These are phyloP conservation scores for Mrakia hoshinonis DNA, from an alignment of 768 basidiomycete species.

Conservation along the genomic window DNA sequence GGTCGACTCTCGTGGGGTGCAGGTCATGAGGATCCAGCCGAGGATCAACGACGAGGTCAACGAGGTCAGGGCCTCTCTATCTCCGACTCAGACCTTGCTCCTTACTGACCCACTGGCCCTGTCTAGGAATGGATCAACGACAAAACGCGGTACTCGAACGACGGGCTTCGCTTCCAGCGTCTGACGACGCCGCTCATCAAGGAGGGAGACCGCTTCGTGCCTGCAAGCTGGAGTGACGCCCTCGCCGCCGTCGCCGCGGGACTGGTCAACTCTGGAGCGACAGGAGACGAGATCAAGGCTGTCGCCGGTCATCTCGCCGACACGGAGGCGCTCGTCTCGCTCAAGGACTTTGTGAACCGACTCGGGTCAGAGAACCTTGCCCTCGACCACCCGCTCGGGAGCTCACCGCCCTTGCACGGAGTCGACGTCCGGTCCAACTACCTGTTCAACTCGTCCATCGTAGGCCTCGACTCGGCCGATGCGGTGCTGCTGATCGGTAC, in stretches of 20 bases:
- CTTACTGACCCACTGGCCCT: too few relatives aligned
- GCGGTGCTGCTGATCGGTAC: conserved; percentile 88
- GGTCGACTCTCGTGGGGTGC: conserved; percentile 85
- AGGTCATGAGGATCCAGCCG: conserved; percentile 96
- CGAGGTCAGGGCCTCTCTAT: conserved; percentile 45
- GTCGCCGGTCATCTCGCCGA: conserved; percentile 88
- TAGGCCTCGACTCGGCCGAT: conserved; percentile 83
- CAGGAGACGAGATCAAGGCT: conserved; percentile 86
- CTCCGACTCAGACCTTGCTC: too few relatives aligned
- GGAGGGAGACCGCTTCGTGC: conserved; percentile 82
- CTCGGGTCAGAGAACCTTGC: conserved; percentile 90
- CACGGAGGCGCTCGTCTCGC: conserved; percentile 65
- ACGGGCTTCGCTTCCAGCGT: conserved; percentile 90
- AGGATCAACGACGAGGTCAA: conserved; percentile 95
- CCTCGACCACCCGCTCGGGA: conserved; percentile 64
- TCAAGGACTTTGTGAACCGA: conserved; percentile 86
- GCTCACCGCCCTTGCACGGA: conserved; percentile 61
- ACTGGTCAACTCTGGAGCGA: conserved; percentile 66
- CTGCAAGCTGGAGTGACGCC: conserved; percentile 85
- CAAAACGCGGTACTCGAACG: conserved; percentile 94
- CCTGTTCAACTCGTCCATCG: conserved; percentile 87
- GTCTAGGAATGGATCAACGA: conserved; percentile 96
- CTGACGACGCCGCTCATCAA: conserved; percentile 85
- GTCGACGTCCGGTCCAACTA: conserved; percentile 92
- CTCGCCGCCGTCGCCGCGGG: conserved; percentile 69